Percentiles rank a stretch among this genome's conserved stretches.
Evolutionary conservation across 169 alveolate species (phyloP).

Genomic region (Sarcocystis neurona): DNA sequence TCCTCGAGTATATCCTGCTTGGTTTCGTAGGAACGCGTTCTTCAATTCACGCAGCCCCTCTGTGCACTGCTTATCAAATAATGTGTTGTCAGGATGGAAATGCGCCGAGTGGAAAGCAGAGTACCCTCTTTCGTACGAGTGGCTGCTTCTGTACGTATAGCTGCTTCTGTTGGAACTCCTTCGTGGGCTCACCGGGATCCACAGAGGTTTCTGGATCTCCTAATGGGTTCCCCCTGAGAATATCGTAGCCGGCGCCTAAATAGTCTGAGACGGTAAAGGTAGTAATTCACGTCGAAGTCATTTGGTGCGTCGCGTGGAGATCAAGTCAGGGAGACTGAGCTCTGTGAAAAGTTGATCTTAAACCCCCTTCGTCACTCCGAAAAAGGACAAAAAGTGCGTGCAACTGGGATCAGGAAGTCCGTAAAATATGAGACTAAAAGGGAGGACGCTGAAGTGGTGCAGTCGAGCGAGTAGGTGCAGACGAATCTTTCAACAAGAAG

Average conservation of each 20-base stretch:
- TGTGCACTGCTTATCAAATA: too few relatives aligned
- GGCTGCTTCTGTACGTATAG: too few relatives aligned
- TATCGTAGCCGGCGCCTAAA: constrained; percentile 60
- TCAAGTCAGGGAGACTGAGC: background rate
- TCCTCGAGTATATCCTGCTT: too few relatives aligned
- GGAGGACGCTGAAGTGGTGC: background rate
- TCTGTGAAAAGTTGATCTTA: background rate
- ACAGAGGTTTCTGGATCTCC: constrained; percentile 59
- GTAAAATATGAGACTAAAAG: background rate
- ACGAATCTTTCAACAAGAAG: too few relatives aligned
- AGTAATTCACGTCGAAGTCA: background rate
- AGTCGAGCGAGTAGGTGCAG: too few relatives aligned
- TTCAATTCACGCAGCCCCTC: too few relatives aligned
- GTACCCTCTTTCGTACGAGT: too few relatives aligned
- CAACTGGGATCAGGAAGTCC: background rate
- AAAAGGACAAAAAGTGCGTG: background rate
- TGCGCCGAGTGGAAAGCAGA: too few relatives aligned
- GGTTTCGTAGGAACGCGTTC: too few relatives aligned
- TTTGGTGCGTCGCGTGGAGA: background rate
- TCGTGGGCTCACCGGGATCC: constrained; percentile 58
- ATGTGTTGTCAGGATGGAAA: too few relatives aligned
- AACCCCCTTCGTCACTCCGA: background rate
- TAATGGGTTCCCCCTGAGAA: constrained; percentile 57
- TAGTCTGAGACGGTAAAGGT: background rate
- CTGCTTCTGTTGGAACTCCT: too few relatives aligned